Percentiles rank a stretch among this genome's conserved stretches.
These are phyloP conservation scores for Aspergillus neotritici DNA, from an alignment of 2,329 filamentous ascomycete species.

Conservation along the genomic window DNA sequence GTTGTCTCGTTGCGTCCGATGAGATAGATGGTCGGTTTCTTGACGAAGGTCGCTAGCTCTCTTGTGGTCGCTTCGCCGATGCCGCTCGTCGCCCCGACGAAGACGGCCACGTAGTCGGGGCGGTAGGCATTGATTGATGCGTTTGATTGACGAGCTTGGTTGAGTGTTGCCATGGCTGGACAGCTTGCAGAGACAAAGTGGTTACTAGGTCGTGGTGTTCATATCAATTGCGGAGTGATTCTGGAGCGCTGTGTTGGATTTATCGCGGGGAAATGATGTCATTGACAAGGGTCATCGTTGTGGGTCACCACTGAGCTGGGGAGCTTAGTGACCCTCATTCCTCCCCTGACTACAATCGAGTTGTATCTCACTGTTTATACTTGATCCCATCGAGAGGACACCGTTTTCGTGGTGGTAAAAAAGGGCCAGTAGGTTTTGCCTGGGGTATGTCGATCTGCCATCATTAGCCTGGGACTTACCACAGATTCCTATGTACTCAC, in stretches of 20 bases:
- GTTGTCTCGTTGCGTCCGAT: slow-evolving; percentile 41
- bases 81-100: slow-evolving; percentile 49
- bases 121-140: slow-evolving; percentile 23
- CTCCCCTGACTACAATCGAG: background rate
- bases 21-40: slow-evolving; percentile 43
- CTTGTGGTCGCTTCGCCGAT: slow-evolving; percentile 47
- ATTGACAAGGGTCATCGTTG: no score
- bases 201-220: no score
- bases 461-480: background rate
- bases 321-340: no score
- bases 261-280: no score
- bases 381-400: slow-evolving; percentile 19
- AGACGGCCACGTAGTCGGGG: slow-evolving; percentile 43
- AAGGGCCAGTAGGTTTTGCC: slow-evolving; percentile 23
- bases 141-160: slow-evolving; percentile 11
- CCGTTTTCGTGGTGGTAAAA: slow-evolving; percentile 20
- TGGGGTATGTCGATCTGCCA: slow-evolving; percentile 16
- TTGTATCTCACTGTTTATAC: background rate
- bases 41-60: slow-evolving; percentile 39
- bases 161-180: slow-evolving; percentile 7
- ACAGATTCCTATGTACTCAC: slow-evolving; percentile 4
- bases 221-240: no score
- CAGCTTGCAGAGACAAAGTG: slow-evolving; percentile 12
- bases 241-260: no score
- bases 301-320: no score